Conservation (phyloP, 2,329 filamentous ascomycete genomes). For the Calonectria naviculata region DNA sequence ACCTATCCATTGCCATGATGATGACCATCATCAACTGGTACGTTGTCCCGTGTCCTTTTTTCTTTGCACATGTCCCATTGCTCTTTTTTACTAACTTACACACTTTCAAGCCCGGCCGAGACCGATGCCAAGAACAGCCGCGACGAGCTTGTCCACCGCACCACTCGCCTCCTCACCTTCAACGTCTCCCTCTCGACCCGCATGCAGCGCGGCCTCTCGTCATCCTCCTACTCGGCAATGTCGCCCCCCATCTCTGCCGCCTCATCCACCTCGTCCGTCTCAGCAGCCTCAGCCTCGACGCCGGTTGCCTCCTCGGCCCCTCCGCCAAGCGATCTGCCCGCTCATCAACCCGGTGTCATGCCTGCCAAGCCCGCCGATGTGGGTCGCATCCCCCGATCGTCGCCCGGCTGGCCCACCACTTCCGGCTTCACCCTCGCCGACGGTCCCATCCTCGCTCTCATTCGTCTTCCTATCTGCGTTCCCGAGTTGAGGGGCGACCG, state of each 20-base stretch:
- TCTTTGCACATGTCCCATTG: neutral
- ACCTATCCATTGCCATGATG: slow-evolving; percentile 53
- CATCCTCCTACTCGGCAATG: slow-evolving; percentile 9
- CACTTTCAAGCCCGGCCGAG: slow-evolving; percentile 44
- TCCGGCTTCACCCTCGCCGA: slow-evolving; percentile 47
- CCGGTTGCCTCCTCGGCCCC: slow-evolving; percentile 24
- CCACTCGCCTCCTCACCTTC: slow-evolving; percentile 47
- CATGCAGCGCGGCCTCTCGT: slow-evolving; percentile 42
- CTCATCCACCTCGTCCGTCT: slow-evolving; percentile 27
- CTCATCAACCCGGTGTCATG: slow-evolving; percentile 26
- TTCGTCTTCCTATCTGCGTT: slow-evolving; percentile 44
- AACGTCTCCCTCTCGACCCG: slow-evolving; percentile 46
- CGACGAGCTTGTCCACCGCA: slow-evolving; percentile 47
- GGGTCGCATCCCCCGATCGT: slow-evolving; percentile 28
- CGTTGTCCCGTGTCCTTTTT: slow-evolving; percentile 11
- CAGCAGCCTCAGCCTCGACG: slow-evolving; percentile 24
- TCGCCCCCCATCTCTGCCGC: slow-evolving; percentile 1
- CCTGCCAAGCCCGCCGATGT: slow-evolving; percentile 29
- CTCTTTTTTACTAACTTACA: neutral
- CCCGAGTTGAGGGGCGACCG: slow-evolving; percentile 46
- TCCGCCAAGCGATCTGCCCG: slow-evolving; percentile 11
- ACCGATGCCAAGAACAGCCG: slow-evolving; percentile 49
- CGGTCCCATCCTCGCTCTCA: slow-evolving; percentile 44
- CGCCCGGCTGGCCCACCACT: slow-evolving; percentile 29
- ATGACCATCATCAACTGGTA: slow-evolving; percentile 53